phyloP scores from a whole-genome alignment of 495 filamentous ascomycete species.

The Penicillium herquei region DNA sequence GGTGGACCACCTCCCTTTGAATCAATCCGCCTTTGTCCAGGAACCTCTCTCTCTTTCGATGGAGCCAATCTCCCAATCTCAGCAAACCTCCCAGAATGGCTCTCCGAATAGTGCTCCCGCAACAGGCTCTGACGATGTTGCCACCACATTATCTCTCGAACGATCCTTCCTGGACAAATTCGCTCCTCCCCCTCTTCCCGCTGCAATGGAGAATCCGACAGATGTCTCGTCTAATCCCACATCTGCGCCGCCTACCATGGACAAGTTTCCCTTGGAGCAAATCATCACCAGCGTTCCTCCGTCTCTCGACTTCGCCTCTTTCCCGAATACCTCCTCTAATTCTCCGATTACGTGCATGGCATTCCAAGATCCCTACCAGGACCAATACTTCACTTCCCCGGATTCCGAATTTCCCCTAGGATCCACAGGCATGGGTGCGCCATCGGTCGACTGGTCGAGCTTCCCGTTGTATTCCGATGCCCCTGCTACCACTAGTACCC shows the following conservation, averaged over 20 bases:
- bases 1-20: slow-evolving; percentile 63
- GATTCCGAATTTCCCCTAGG: slow-evolving; percentile 66
- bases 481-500: slow-evolving; percentile 65
- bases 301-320: slow-evolving; percentile 37
- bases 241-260: slow-evolving; percentile 29
- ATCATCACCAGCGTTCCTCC: slow-evolving; percentile 38
- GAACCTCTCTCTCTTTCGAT: slow-evolving; percentile 29
- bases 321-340: slow-evolving; percentile 33
- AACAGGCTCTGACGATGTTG: slow-evolving; percentile 57
- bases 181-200: slow-evolving; percentile 43
- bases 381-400: slow-evolving; percentile 45
- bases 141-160: slow-evolving; percentile 59
- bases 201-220: slow-evolving; percentile 37
- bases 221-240: slow-evolving; percentile 20
- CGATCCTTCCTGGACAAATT: slow-evolving; percentile 56
- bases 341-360: slow-evolving; percentile 43
- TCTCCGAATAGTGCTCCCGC: slow-evolving; percentile 61
- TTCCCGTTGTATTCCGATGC: slow-evolving; percentile 62
- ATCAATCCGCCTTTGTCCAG: slow-evolving; percentile 40
- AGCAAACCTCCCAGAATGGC: slow-evolving; percentile 59
- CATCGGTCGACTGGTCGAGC: slow-evolving; percentile 72
- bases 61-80: slow-evolving; percentile 19
- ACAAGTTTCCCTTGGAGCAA: slow-evolving; percentile 36
- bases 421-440: slow-evolving; percentile 61
- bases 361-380: slow-evolving; percentile 44